Conservation (phyloP, 2,329 filamentous ascomycete genomes). For the Rhytidhysteron rufulum region DNA sequence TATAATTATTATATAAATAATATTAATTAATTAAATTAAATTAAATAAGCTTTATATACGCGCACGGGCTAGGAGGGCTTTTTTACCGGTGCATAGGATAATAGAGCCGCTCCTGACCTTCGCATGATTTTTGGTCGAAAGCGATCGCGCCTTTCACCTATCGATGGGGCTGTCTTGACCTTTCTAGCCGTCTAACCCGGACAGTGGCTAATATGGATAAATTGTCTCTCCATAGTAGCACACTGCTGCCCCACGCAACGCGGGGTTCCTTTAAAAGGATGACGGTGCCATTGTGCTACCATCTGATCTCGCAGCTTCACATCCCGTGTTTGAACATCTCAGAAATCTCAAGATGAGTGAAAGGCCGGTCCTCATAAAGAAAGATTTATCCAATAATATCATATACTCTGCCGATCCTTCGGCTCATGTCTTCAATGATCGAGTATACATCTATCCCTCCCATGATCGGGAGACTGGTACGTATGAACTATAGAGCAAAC, state of each 20-base stretch:
- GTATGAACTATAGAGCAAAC: too few species aligned
- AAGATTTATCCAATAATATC: too few species aligned
- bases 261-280: slow-evolving; percentile 25
- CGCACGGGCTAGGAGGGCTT: too few species aligned
- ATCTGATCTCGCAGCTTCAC: too few species aligned
- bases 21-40: too few species aligned
- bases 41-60: too few species aligned
- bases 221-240: too few species aligned
- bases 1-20: too few species aligned
- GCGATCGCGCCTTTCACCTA: not conserved
- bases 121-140: not conserved
- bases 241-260: slow-evolving; percentile 14
- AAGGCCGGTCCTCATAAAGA: too few species aligned
- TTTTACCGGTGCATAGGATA: too few species aligned
- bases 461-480: slow-evolving; percentile 74
- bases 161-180: slow-evolving; percentile 6
- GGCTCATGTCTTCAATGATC: slow-evolving; percentile 73
- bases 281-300: too few species aligned
- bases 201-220: slow-evolving; percentile 34
- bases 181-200: slow-evolving; percentile 16
- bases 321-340: slow-evolving; percentile 11
- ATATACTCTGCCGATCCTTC: slow-evolving; percentile 78
- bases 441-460: slow-evolving; percentile 75
- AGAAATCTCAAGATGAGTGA: not conserved
- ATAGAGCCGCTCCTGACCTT: too few species aligned